Evolutionary conservation across 768 basidiomycete genomes (phyloP), one percentile per base, ranked within the genome.

Genomic region (Lentinula lateritia): DNA sequence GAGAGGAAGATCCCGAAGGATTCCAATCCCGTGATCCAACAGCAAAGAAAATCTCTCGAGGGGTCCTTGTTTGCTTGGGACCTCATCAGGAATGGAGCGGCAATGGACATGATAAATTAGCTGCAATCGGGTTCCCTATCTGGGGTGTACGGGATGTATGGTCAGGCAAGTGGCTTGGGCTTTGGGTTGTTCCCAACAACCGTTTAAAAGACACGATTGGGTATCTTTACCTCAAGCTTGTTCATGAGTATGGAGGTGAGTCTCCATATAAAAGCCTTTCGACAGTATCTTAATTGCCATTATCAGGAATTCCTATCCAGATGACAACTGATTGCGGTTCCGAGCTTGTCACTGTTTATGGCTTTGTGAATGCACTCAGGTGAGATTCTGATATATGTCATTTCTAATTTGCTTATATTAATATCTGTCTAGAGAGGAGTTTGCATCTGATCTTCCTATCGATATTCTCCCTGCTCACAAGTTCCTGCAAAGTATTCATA

Each of bases 81-180:
- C 63, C 66, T 4, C 58, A 75, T 63, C 66, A 73, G 43, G 67
- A 70, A 28, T 76, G 75, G 73, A 67, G 65, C 52, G 70, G 64
- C 7, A 71, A 75, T 68, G 75, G 75, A 1, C 72, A 76, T 57
- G 72, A 75, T 60, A 76, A 76, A 60, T 66, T 76, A 2, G 50
- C 52, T 8, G 52, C 34, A 10, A 71, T 74, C 50, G 72, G 75
- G 1, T 75, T 76, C 66, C 72, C 69, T 2, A 57, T 62, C 20
- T 71, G 68, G 67, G 72, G 65, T 3, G 58, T 74, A 42, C 42
- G 63, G 0, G 71, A 76, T 46, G 63, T 66, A n/a, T 69, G 64
- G 61, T 61, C 66, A 0, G 65, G 69, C 2, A 68, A 68, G 52
- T 76, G 71, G 72, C 57, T 73, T 0, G 67, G 68, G 5, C 28